Conservation (phyloP, 164 flowering plant genomes). For the Stephania cephalantha region DNA sequence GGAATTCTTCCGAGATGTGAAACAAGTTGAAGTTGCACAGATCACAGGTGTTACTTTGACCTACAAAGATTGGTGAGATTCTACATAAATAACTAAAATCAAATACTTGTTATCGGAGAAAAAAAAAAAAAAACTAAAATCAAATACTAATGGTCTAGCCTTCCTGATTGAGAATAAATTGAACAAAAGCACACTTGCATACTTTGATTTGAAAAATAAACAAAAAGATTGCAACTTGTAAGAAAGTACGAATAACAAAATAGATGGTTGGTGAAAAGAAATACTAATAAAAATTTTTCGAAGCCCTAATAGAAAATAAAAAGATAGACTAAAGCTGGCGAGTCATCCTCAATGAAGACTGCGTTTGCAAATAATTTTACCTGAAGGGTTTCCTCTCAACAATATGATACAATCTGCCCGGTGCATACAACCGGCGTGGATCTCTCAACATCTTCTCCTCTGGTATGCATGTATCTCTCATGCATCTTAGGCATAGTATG, state of each 20-base stretch:
- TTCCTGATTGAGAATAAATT: background rate
- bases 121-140: background rate
- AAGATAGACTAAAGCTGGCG: no score
- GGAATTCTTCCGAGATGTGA: background rate
- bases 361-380: slow-evolving; percentile 28
- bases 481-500: slow-evolving; percentile 76
- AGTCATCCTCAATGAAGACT: no score
- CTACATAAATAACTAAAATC: no score
- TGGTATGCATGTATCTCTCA: slow-evolving; percentile 83
- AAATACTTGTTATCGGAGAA: no score
- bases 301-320: no score
- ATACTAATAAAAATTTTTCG: no score
- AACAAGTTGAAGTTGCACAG: background rate
- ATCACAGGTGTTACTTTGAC: background rate
- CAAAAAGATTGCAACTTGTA: no score
- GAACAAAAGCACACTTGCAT: background rate
- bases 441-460: slow-evolving; percentile 82
- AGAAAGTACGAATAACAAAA: no score
- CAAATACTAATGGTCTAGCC: background rate
- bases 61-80: background rate
- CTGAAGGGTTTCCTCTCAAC: slow-evolving; percentile 89
- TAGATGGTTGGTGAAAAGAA: no score
- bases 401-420: slow-evolving; percentile 96
- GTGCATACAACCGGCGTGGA: slow-evolving; percentile 94
- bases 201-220: no score